Percentiles rank a stretch among this genome's conserved stretches.
These are phyloP conservation scores for Penicillium sp. DNA, from an alignment of 2,329 filamentous ascomycete genomes.

Conservation along the genomic window DNA sequence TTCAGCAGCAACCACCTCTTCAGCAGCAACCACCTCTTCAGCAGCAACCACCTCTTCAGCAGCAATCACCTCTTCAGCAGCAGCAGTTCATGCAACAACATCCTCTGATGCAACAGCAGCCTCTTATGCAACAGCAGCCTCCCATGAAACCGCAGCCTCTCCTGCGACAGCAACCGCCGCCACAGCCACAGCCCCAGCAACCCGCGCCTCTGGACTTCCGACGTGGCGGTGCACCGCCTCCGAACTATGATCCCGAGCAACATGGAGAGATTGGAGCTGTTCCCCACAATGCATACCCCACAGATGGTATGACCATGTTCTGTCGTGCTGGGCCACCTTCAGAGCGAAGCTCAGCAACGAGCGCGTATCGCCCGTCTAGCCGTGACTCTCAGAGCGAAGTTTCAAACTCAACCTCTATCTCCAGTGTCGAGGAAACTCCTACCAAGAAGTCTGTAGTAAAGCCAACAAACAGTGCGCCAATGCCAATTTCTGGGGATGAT, in stretches of 20 bases:
- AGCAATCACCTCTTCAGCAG: conserved; percentile 10
- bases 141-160: neutral
- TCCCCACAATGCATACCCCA: conserved; percentile 89
- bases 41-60: conserved; percentile 15
- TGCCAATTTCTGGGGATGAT: conserved; percentile 56
- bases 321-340: conserved; percentile 74
- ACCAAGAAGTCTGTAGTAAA: conserved; percentile 74
- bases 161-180: neutral
- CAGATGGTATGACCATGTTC: conserved; percentile 97
- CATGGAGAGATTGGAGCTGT: conserved; percentile 65
- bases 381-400: conserved; percentile 88
- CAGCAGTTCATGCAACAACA: conserved; percentile 19
- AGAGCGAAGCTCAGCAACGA: conserved; percentile 67
- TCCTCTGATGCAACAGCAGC: conserved; percentile 35
- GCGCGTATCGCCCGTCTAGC: conserved; percentile 73
- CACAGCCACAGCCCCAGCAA: conserved; percentile 26
- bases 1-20: neutral
- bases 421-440: conserved; percentile 72
- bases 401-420: conserved; percentile 84
- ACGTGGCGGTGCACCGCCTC: conserved; percentile 43
- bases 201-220: conserved; percentile 42
- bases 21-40: neutral
- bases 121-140: neutral
- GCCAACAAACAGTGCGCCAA: conserved; percentile 40
- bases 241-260: conserved; percentile 58